A percentile compares a stretch with the other conserved stretches of the same genome.
phyloP scores from a whole-genome alignment of 805 yeast species.

The Wickerhamiella sorbophila region DNA sequence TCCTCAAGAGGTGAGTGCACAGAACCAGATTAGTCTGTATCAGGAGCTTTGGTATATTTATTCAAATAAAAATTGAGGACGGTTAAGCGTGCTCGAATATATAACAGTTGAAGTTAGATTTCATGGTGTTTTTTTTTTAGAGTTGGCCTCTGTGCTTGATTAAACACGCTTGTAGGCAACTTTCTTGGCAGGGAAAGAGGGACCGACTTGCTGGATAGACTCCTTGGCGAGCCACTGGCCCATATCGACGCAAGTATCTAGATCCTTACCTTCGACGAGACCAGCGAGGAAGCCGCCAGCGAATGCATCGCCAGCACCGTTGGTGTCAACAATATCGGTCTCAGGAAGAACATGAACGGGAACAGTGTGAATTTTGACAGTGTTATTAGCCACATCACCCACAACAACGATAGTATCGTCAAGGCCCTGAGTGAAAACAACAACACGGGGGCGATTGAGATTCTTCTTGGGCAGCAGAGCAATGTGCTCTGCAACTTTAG shows the following conservation, averaged over 20 bases:
- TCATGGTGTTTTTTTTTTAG: conserved; percentile 39
- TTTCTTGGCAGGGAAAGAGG: conserved; percentile 54
- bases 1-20: no score
- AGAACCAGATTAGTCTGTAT: no score
- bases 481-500: conserved; percentile 65
- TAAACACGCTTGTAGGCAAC: conserved; percentile 27
- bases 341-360: conserved; percentile 60
- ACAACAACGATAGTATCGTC: conserved; percentile 76
- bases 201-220: conserved; percentile 88
- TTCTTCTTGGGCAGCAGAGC: conserved; percentile 68
- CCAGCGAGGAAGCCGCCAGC: conserved; percentile 94
- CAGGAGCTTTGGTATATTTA: no score
- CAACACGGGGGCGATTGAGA: conserved; percentile 58
- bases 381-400: conserved; percentile 30
- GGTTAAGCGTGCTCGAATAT: not conserved
- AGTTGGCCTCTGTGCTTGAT: no score
- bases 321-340: conserved; percentile 70
- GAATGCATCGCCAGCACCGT: conserved; percentile 98
- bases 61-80: not conserved
- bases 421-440: conserved; percentile 88
- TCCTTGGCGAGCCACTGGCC: conserved; percentile 92
- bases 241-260: conserved; percentile 49
- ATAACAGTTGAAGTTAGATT: not conserved
- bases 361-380: conserved; percentile 38
- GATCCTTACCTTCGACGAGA: conserved; percentile 54